Conservation (phyloP, 768 basidiomycete species). For the Harrya chromipes region DNA sequence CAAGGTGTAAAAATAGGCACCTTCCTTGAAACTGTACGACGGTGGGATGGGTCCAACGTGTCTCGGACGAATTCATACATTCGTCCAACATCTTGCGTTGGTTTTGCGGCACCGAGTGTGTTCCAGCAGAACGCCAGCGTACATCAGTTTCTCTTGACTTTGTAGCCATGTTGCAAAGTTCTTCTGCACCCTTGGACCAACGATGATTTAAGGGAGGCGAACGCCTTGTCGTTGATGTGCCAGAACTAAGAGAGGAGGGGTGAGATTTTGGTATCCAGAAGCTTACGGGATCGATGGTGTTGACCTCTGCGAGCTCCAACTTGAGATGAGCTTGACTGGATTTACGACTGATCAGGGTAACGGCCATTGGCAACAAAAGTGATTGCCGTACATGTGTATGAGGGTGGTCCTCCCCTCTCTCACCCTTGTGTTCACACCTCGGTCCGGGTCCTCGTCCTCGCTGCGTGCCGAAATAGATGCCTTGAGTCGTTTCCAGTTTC, state of each 20-base stretch:
- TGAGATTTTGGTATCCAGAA: slow-evolving; percentile 59
- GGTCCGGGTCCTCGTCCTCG: too few species aligned
- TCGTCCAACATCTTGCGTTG: slow-evolving; percentile 61
- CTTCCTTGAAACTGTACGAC: slow-evolving; percentile 52
- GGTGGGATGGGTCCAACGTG: slow-evolving; percentile 47
- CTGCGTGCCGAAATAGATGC: too few species aligned
- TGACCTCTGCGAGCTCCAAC: slow-evolving; percentile 70
- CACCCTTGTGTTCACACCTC: too few species aligned
- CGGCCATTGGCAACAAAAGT: not conserved
- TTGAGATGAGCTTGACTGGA: slow-evolving; percentile 72
- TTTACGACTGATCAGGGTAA: not conserved
- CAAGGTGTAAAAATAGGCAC: slow-evolving; percentile 63
- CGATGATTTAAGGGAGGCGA: slow-evolving; percentile 54
- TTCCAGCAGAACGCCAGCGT: slow-evolving; percentile 64
- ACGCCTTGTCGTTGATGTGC: slow-evolving; percentile 54
- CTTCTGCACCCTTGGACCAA: slow-evolving; percentile 50
- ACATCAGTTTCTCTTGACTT: slow-evolving; percentile 49
- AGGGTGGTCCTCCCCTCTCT: too few species aligned
- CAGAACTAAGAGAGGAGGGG: slow-evolving; percentile 77
- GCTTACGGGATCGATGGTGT: slow-evolving; percentile 53
- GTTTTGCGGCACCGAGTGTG: slow-evolving; percentile 70
- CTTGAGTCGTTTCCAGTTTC: too few species aligned
- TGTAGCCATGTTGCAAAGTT: slow-evolving; percentile 52
- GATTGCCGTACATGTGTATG: slow-evolving; percentile 30
- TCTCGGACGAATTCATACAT: slow-evolving; percentile 53